Conservation (phyloP, 441 rosid species). For the Rhodomyrtus psidioides region DNA sequence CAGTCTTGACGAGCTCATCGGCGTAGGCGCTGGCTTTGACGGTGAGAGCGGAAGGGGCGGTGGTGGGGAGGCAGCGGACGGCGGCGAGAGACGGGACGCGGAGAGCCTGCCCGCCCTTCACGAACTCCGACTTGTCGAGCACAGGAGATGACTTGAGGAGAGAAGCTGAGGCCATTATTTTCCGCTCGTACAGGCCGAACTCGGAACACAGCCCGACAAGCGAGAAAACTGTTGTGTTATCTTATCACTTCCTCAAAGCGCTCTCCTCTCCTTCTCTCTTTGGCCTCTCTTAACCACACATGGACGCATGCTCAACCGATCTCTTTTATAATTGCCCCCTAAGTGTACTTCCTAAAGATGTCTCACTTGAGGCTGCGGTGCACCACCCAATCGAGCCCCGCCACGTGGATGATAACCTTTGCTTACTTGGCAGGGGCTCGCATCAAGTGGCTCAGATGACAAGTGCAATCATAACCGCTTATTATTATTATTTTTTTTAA, state of each 20-base stretch:
- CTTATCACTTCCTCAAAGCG: constrained; percentile 27
- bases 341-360: constrained; percentile 28
- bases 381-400: constrained; percentile 19
- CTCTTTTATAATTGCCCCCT: constrained; percentile 33
- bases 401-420: constrained; percentile 55
- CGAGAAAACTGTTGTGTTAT: neutral
- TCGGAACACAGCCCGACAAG: neutral
- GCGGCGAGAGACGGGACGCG: constrained; percentile 46
- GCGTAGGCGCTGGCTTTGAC: constrained; percentile 75
- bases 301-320: constrained; percentile 15
- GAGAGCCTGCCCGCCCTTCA: constrained; percentile 46
- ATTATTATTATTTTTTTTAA: neutral
- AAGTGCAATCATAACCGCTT: constrained; percentile 29
- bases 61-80: constrained; percentile 28
- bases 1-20: constrained; percentile 89
- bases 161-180: constrained; percentile 69
- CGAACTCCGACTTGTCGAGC: constrained; percentile 66
- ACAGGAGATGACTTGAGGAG: constrained; percentile 69
- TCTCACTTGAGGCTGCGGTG: constrained; percentile 60
- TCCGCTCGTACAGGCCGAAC: constrained; percentile 19
- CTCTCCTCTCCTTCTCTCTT: neutral
- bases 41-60: constrained; percentile 29
- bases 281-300: constrained; percentile 35
- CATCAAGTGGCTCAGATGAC: constrained; percentile 31
- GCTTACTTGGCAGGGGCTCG: constrained; percentile 16